A percentile compares a stretch with the other conserved stretches of the same genome.
Conservation (phyloP, 805 yeast species). For the Torulaspora franciscae region DNA sequence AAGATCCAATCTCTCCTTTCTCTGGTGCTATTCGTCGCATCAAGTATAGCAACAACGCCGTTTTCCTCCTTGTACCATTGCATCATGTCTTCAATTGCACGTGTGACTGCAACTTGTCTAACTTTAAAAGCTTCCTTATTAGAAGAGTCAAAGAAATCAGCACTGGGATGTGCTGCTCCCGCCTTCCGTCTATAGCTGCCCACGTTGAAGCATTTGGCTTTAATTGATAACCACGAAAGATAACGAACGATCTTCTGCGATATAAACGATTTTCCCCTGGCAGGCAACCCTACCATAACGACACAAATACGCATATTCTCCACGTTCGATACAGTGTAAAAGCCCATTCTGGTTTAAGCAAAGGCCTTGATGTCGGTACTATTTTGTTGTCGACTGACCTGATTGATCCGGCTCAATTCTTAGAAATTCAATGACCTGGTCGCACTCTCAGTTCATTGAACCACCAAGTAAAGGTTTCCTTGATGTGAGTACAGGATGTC, state of each 20-base stretch:
- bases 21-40: constrained; percentile 85
- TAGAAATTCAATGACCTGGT: neutral
- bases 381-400: neutral
- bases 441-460: neutral
- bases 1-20: constrained; percentile 63
- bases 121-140: constrained; percentile 60
- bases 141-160: constrained; percentile 68
- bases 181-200: constrained; percentile 74
- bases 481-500: neutral
- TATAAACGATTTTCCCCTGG: constrained; percentile 90
- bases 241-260: constrained; percentile 93
- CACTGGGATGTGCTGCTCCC: constrained; percentile 48
- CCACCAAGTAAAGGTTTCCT: neutral
- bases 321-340: constrained; percentile 40
- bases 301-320: constrained; percentile 73
- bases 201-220: constrained; percentile 82
- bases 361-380: neutral
- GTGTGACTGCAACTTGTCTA: constrained; percentile 63
- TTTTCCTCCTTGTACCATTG: constrained; percentile 75
- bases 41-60: constrained; percentile 89
- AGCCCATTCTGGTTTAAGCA: constrained; percentile 17
- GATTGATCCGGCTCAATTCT: neutral
- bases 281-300: constrained; percentile 83
- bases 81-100: constrained; percentile 76
- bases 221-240: constrained; percentile 84